Conservation (phyloP, 2,329 filamentous ascomycete species). For the Aspergillus neotritici region DNA sequence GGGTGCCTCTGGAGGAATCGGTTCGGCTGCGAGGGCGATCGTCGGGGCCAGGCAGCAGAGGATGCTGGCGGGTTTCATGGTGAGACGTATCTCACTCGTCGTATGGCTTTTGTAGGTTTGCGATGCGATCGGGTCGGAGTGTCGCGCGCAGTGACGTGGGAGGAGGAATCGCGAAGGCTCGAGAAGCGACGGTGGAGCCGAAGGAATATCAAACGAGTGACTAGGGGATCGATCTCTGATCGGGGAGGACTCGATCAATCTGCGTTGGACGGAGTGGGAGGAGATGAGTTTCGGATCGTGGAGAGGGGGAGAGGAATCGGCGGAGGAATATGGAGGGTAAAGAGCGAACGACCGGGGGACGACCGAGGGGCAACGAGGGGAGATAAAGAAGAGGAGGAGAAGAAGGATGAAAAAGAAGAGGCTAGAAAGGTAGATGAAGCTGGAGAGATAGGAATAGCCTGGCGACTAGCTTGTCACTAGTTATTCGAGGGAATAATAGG, state of each 20-base stretch:
- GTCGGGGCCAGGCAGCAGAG: conserved; percentile 18
- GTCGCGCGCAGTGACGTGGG: not conserved
- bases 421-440: no score
- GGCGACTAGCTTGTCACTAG: no score
- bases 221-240: not conserved
- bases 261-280: no score
- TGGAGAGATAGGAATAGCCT: no score
- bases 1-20: conserved; percentile 23
- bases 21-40: conserved; percentile 20
- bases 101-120: not conserved
- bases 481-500: no score
- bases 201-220: not conserved
- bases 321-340: not conserved
- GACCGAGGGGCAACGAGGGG: not conserved
- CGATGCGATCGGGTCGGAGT: not conserved
- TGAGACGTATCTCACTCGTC: not conserved
- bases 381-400: not conserved
- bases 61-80: conserved; percentile 15
- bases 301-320: not conserved
- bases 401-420: not conserved
- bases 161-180: no score
- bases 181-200: no score
- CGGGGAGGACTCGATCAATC: no score
- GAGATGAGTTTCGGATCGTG: not conserved
- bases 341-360: not conserved